phyloP scores from a whole-genome alignment of 2,329 filamentous ascomycete species.

The Calonectria leucothoes region DNA sequence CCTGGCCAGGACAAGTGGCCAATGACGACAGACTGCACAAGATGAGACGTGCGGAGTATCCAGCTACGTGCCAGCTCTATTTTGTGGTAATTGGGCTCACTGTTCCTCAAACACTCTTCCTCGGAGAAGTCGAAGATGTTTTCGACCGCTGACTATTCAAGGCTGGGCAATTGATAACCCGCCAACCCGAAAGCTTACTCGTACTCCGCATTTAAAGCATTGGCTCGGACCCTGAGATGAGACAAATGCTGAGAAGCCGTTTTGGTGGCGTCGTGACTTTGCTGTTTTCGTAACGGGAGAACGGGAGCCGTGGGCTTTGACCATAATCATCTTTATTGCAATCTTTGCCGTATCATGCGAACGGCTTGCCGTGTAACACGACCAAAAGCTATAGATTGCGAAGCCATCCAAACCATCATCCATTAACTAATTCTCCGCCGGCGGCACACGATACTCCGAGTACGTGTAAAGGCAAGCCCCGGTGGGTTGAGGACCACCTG shows the following conservation, averaged over 20 bases:
- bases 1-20: neutral
- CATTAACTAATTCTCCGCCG: neutral
- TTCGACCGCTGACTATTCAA: neutral
- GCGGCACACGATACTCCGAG: neutral
- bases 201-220: neutral
- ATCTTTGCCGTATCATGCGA: neutral
- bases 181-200: neutral
- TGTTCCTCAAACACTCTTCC: neutral
- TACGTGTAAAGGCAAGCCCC: neutral
- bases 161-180: neutral
- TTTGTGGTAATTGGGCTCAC: neutral
- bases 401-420: neutral
- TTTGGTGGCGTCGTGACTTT: slow-evolving; percentile 1
- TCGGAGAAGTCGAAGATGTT: neutral
- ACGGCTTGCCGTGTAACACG: neutral
- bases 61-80: neutral
- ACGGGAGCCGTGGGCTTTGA: slow-evolving; percentile 5
- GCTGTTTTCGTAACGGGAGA: neutral
- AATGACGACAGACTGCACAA: neutral
- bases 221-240: neutral
- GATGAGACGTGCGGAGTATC: neutral
- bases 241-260: neutral
- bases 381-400: neutral
- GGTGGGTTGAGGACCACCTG: neutral
- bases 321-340: no score